Conservation (phyloP, 176 grass and related monocot genomes). For the Microstegium vimineum region DNA sequence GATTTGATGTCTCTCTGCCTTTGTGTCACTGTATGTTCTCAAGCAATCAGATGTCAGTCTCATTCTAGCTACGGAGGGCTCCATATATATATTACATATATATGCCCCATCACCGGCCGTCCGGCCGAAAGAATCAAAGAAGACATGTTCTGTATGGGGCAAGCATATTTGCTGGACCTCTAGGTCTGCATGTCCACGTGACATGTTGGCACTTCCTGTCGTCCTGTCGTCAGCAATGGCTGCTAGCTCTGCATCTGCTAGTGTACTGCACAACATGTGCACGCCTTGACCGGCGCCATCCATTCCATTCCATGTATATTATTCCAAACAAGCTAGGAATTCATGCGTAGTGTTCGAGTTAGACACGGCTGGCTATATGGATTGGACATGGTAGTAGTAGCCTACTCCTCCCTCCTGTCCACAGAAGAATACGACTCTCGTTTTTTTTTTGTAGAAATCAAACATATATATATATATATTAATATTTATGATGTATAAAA, state of each 20-base stretch:
- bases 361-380: neutral
- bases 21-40: neutral
- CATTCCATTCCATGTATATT: too few relatives aligned
- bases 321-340: neutral
- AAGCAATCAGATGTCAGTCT: conserved; percentile 4
- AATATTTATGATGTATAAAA: too few relatives aligned
- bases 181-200: conserved; percentile 11
- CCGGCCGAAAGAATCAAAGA: neutral
- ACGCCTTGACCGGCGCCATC: neutral
- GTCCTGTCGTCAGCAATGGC: conserved; percentile 2
- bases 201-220: conserved; percentile 29
- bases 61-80: neutral
- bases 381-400: neutral
- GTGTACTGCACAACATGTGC: conserved; percentile 1
- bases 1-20: neutral
- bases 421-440: too few relatives aligned
- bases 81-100: too few relatives aligned
- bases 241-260: neutral
- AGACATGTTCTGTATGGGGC: neutral
- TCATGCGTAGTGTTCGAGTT: neutral
- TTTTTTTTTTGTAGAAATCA: too few relatives aligned
- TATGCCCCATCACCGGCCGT: neutral
- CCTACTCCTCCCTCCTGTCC: too few relatives aligned
- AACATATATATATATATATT: too few relatives aligned
- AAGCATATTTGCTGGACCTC: neutral